Evolutionary conservation across 164 flowering plant species (phyloP).

Genomic region (Akebia trifoliata): DNA sequence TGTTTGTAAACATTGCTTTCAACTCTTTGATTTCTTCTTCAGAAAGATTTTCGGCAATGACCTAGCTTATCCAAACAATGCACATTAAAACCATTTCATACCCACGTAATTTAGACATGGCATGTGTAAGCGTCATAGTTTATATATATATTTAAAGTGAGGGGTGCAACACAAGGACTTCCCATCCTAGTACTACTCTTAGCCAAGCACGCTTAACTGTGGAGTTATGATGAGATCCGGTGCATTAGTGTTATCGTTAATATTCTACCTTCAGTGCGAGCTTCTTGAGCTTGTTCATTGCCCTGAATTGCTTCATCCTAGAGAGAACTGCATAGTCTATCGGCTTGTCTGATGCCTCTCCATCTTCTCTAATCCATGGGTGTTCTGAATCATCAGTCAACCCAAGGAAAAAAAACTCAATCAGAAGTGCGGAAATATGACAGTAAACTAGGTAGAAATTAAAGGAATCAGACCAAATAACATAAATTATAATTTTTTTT

Average conservation of each 20-base stretch:
- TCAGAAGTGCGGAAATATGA: background rate
- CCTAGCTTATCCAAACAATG: slow-evolving; percentile 29
- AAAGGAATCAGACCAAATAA: too few species aligned
- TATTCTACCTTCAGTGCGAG: slow-evolving; percentile 74
- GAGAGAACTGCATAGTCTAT: slow-evolving; percentile 88
- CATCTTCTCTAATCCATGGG: slow-evolving; percentile 85
- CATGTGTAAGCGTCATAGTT: background rate
- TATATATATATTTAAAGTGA: too few species aligned
- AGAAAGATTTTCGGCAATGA: slow-evolving; percentile 85
- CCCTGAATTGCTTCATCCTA: slow-evolving; percentile 93
- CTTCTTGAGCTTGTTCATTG: slow-evolving; percentile 93
- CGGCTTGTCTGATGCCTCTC: slow-evolving; percentile 88
- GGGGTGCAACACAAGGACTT: too few species aligned
- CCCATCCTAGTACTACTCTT: too few species aligned
- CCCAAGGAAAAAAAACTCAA: background rate
- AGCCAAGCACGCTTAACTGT: too few species aligned
- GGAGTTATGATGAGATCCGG: too few species aligned
- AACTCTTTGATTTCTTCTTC: slow-evolving; percentile 91
- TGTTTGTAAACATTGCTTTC: slow-evolving; percentile 76
- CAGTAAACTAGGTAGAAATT: background rate
- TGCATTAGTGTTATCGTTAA: too few species aligned
- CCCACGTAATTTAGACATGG: background rate
- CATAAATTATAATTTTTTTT: too few species aligned
- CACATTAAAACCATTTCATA: background rate
- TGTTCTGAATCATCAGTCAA: slow-evolving; percentile 47